A percentile compares a stretch with the other conserved stretches of the same genome.
phyloP scores from a whole-genome alignment of 306 rosid genomes.

The Betula pendula region DNA sequence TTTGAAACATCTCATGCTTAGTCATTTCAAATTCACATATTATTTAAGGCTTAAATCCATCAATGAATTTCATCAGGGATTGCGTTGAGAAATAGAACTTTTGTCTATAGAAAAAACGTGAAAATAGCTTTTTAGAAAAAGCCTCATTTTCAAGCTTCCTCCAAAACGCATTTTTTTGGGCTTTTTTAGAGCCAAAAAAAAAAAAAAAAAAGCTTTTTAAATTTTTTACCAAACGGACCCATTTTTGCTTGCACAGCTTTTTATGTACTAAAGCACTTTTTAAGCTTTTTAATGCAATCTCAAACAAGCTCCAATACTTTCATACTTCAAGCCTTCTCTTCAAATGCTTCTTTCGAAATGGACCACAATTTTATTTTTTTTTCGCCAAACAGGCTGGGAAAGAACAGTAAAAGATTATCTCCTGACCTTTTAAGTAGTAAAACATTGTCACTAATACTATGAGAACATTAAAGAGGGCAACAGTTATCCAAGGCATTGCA shows the following conservation, averaged over 20 bases:
- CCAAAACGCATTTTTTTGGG: too few relatives aligned
- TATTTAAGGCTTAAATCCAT: background rate
- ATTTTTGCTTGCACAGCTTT: too few relatives aligned
- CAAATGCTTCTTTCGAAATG: background rate
- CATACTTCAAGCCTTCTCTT: background rate
- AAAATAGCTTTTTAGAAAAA: too few relatives aligned
- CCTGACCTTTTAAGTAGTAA: slow-evolving; percentile 84
- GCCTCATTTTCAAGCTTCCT: too few relatives aligned
- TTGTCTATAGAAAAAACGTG: too few relatives aligned
- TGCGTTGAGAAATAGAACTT: too few relatives aligned
- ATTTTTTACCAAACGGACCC: too few relatives aligned
- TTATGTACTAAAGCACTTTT: too few relatives aligned
- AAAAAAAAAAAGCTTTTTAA: too few relatives aligned
- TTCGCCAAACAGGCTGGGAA: slow-evolving; percentile 16
- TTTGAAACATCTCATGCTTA: background rate
- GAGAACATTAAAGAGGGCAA: slow-evolving; percentile 73
- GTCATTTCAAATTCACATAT: background rate
- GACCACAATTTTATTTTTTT: background rate
- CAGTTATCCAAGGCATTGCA: slow-evolving; percentile 99
- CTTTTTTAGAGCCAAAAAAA: too few relatives aligned
- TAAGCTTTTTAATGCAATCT: too few relatives aligned
- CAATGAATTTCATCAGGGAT: background rate
- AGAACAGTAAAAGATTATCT: slow-evolving; percentile 12
- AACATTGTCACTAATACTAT: slow-evolving; percentile 79
- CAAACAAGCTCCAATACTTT: too few relatives aligned